Evolutionary conservation across 2,329 filamentous ascomycete species (phyloP).

Genomic region (Neopestalotiopsis clavispora): DNA sequence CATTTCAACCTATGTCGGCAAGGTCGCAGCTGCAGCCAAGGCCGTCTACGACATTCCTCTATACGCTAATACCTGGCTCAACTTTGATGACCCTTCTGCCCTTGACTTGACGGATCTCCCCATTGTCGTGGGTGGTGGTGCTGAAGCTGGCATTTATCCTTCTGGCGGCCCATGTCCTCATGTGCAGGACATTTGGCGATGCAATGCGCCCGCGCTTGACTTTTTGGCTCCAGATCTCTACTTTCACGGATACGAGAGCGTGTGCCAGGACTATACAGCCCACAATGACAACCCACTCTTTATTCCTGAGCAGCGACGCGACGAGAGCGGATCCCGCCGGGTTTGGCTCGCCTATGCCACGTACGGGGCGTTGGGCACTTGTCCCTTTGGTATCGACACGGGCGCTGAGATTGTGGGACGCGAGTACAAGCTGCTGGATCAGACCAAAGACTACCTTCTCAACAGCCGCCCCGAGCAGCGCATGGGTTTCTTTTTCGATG

Average conservation of each 20-base stretch:
- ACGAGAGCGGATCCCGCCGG: constrained; percentile 40
- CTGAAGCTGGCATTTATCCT: constrained; percentile 26
- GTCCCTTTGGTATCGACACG: constrained; percentile 46
- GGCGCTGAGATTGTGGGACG: constrained; percentile 34
- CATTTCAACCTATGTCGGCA: constrained; percentile 17
- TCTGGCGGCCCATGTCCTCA: constrained; percentile 27
- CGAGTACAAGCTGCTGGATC: constrained; percentile 37
- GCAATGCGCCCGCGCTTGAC: constrained; percentile 41
- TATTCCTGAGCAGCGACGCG: constrained; percentile 47
- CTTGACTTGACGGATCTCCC: constrained; percentile 33
- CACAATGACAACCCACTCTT: constrained; percentile 40
- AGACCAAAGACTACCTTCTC: constrained; percentile 33
- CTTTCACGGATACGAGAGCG: constrained; percentile 48
- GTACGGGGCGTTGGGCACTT: constrained; percentile 42
- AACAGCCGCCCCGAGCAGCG: constrained; percentile 35
- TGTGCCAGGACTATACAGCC: constrained; percentile 44
- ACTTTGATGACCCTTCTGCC: constrained; percentile 21
- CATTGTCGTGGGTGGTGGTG: constrained; percentile 26
- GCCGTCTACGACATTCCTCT: constrained; percentile 15
- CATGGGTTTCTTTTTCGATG: constrained; percentile 45
- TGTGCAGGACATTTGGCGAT: constrained; percentile 34
- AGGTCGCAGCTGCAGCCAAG: constrained; percentile 10
- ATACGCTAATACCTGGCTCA: constrained; percentile 19
- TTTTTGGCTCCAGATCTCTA: constrained; percentile 54
- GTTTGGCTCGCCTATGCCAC: constrained; percentile 43